Base-by-base conservation (phyloP, 192 early-diverging fungal species). In the Coemansia umbellata region DNA sequence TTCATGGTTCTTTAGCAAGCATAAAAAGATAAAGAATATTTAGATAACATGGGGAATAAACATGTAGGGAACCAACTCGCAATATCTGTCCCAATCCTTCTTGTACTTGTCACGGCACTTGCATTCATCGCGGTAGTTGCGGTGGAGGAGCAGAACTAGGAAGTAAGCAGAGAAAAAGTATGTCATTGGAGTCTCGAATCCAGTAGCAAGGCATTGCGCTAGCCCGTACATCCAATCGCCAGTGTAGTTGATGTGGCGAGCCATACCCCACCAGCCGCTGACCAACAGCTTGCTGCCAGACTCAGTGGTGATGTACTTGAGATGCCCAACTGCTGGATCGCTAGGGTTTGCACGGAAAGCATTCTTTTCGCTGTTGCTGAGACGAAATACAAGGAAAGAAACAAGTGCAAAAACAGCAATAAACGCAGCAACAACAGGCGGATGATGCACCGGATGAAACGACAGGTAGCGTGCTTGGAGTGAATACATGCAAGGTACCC, bases 141-240 rank as follows among this genome's bases (percentile, higher is more conserved):
- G 90, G 66, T 98, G 95, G 42, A 94, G 42, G 23, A 98, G 78
- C 27, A 98, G 68, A 15, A 95, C 84, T 9, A 83, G 84, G 79
- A 98, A 98, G 78, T 97, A 98, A 42, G 87, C 64, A 13, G 85
- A 79, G 70, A 97, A 97, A 78, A 98, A 95, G 81, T 93, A 98
- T 24, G 92, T 89, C 48, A 98, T 80, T 3, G 85, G 80, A 13
- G 84, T 79, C 19, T 53, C 69, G 54, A 93, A 90, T 27, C 93
- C 91, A 40, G 87, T 86, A 9, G 93, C 87, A 39, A 98, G 59
- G 59, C 90, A 95, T 88, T 91, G 94, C 9, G 93, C 81, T 24
- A 95, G 70, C 4, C 86, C 83, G 84, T 89, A 93, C 22, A 96
- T 58, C 93, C 93, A 98, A 80, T 98, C 95, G 32, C 93, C 90